phyloP scores from a whole-genome alignment of 768 basidiomycete species.

The Mycena chlorophos region DNA sequence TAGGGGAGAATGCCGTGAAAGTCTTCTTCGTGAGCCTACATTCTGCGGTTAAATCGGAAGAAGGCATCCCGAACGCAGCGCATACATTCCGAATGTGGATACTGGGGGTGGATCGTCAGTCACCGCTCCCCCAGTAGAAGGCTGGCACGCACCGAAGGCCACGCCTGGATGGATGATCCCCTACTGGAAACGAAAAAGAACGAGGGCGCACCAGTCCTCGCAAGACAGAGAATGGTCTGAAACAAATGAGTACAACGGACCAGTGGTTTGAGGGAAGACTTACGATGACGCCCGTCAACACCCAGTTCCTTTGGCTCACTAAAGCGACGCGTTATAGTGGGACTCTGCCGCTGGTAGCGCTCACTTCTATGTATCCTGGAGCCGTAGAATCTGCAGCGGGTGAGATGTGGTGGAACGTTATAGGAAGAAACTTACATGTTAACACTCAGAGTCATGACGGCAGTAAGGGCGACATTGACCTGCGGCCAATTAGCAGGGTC shows the following conservation, averaged over 20 bases:
- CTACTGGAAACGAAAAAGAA: not conserved
- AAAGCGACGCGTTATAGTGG: not conserved
- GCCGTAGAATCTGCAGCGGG: constrained; percentile 3
- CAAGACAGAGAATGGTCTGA: constrained; percentile 4
- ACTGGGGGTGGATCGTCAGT: not conserved
- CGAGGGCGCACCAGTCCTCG: constrained; percentile 1
- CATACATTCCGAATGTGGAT: not conserved
- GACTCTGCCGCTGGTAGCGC: not conserved
- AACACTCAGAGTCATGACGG: not conserved
- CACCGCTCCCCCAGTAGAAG: not conserved
- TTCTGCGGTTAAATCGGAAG: not conserved
- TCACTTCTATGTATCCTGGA: constrained; percentile 10
- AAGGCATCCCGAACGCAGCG: not conserved
- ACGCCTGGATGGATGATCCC: not conserved
- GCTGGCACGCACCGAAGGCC: not conserved
- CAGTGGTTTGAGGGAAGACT: not conserved
- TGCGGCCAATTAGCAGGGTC: not conserved
- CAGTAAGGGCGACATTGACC: not conserved
- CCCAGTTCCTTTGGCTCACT: constrained; percentile 14
- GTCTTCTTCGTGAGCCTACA: not conserved
- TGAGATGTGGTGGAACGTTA: not conserved
- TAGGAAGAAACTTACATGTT: constrained; percentile 3
- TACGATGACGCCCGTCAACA: constrained; percentile 3
- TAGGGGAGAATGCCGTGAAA: not conserved
- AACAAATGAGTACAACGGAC: not conserved